Evolutionary conservation across 129 eudicot genomes (phyloP), one percentile per base, ranked within the genome.

Genomic region (Flaveria robusta): DNA sequence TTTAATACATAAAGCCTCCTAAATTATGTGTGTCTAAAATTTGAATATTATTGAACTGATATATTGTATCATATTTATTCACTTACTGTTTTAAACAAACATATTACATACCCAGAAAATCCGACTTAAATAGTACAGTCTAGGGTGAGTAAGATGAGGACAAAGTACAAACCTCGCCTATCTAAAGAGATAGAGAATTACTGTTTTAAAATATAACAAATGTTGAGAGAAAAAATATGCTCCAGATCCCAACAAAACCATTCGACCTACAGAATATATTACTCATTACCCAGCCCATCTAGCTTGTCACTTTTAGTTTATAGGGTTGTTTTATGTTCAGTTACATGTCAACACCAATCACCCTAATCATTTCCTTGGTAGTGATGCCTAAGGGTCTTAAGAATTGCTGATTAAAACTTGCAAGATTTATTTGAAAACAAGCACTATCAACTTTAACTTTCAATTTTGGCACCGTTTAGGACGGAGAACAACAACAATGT

Each of bases 341-440:
- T 19, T 54, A 54, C 60, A 24, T 59, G 58, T 58, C 46, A 47
- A 9, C 49, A 20, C 56, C 47, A 75, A 46, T 27, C 18, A 63
- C 71, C 71, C 45, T 14, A 46, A 75, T 75, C 79, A 31, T 22
- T 62, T 75, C 79, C 37, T 45, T 27, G 42, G 22, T 6, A 75
- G 22, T 75, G 62, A 45, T 75, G 63, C 51, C 31, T 34, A 22
- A 47, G 47, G 74, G 20, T 7, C 20, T 29, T 46, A 31, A 11
- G 11, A 27, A 75, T 0, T 45, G 39, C 22, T 19, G 51, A 18
- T 29, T 29, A 14, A 34, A 19, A 46, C 54, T 29, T 13, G 8
- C 7, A 12, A 27, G 64, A 75, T 10, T 58, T 15, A 20, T 42
- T 23, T 45, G 39, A 12, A 43, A 45, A 70, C 45, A 70, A 70